Percentiles rank a stretch among this genome's conserved stretches.
Conservation (phyloP, 306 rosid genomes). For the Herpetospermum pedunculosum region DNA sequence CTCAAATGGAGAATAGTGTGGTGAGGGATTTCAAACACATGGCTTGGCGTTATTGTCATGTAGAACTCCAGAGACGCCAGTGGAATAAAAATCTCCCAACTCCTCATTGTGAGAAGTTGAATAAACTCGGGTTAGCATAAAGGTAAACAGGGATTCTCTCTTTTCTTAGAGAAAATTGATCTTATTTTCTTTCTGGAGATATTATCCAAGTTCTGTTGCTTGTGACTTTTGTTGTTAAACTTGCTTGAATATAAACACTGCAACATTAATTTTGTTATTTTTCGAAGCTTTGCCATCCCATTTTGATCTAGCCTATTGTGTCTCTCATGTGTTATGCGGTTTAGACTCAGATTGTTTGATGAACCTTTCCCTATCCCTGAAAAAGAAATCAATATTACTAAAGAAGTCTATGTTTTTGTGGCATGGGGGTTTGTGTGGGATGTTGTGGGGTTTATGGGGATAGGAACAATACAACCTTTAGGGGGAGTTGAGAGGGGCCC, state of each 20-base stretch:
- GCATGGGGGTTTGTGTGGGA: no score
- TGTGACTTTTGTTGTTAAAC: not conserved
- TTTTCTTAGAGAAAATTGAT: not conserved
- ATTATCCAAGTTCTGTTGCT: not conserved
- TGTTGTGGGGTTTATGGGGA: no score
- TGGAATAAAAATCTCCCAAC: slow-evolving; percentile 71
- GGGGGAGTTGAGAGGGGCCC: no score
- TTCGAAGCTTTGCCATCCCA: not conserved
- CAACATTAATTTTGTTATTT: not conserved
- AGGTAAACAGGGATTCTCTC: slow-evolving; percentile 23
- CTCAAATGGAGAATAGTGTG: slow-evolving; percentile 46
- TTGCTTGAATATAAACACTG: not conserved
- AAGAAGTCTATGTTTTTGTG: not conserved
- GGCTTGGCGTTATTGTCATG: slow-evolving; percentile 70
- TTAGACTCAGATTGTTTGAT: not conserved
- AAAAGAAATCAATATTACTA: not conserved
- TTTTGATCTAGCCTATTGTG: not conserved
- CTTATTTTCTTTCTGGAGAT: not conserved
- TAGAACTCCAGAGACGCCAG: slow-evolving; percentile 71
- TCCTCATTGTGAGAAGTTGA: slow-evolving; percentile 72
- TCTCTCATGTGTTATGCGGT: not conserved
- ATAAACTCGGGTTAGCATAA: slow-evolving; percentile 37
- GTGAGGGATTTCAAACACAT: slow-evolving; percentile 50
- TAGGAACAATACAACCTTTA: no score
- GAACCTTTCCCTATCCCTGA: not conserved